These are phyloP conservation scores for Selaginella tamariscina DNA, from an alignment of 75 land plant genomes.

Conservation along the genomic window DNA sequence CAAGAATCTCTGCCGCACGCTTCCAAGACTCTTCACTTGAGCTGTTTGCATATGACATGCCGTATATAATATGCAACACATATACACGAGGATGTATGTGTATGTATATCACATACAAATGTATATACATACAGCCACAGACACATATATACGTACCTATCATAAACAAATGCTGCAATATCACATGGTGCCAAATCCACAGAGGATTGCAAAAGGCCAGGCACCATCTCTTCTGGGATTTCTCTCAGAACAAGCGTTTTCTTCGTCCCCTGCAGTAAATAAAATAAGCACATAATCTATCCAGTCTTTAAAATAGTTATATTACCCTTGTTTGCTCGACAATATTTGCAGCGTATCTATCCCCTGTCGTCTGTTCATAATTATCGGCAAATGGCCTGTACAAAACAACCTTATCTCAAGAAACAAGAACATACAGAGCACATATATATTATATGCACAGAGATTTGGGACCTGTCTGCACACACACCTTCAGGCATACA, in stretches of 20 bases:
- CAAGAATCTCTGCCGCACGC: conserved; percentile 54
- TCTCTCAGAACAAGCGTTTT: conserved; percentile 78
- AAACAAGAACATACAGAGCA: not conserved
- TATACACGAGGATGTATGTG: too few relatives aligned
- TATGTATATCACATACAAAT: too few relatives aligned
- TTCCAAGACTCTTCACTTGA: conserved; percentile 79
- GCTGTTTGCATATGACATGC: conserved; percentile 25
- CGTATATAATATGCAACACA: too few relatives aligned
- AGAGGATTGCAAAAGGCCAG: conserved; percentile 37
- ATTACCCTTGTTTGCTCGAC: conserved; percentile 70
- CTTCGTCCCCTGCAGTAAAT: conserved; percentile 38
- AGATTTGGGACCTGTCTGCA: too few relatives aligned
- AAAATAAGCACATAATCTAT: conserved; percentile 9
- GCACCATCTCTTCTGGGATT: conserved; percentile 54
- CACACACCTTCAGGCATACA: too few relatives aligned
- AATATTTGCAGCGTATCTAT: conserved; percentile 55
- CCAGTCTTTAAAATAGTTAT: not conserved
- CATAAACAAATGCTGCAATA: conserved; percentile 80
- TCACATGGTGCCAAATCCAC: conserved; percentile 91
- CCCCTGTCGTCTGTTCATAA: conserved; percentile 41
- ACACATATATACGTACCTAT: conserved; percentile 41
- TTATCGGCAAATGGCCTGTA: conserved; percentile 63
- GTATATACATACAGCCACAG: not conserved
- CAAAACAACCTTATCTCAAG: not conserved
- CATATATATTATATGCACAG: too few relatives aligned